Base-by-base conservation (phyloP, 371 early-diverging fungal genomes). In the Lichtheimia ornata region DNA sequence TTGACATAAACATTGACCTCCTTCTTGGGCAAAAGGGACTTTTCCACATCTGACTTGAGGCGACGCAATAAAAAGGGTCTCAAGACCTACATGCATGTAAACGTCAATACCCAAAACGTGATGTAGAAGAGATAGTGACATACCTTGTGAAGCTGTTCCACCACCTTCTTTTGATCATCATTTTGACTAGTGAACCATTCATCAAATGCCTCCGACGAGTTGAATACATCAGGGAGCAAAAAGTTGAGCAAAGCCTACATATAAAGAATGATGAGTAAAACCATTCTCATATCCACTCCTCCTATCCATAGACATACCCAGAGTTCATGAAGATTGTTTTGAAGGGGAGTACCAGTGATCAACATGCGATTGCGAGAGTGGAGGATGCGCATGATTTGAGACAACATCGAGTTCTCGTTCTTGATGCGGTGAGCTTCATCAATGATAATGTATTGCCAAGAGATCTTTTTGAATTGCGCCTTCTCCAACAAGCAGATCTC, bases 401-500 rank as follows among this genome's bases (percentile, higher is more conserved):
- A 95, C 18, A 98, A 86, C 74, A 90, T 87, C 2, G 97, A 95
- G 73, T 97, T 96, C 74, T 96, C 95, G 73, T 99, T 99, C 79
- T 99, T 99, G 79, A 99, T 94, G 58, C 99, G 90, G 70, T 99
- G 99, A 0, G 99, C 99, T 79, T 99, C 99, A 75, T 99, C 99
- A 63, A 99, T 93, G 53, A 99, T 89, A 52, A 97, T 87, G 64
- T 96, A 96, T 63, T 93, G 85, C 95, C 97, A 99, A 25, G 89
- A 77, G 54, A 98, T 82, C 68, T 94, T 93, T 59, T 88, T 87
- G 54, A 99, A 83, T 50, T 88, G 85, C 2, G 91, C 66, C 72
- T 94, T 93, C 68, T 97, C 97, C 50, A 91, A 76, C 60, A 99
- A 81, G 66, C 95, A 95, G 75, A 97, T 97, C 73, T 99, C 99